Evolutionary conservation across 2,329 filamentous ascomycete species (phyloP).

Genomic region (Madurella fahalii): DNA sequence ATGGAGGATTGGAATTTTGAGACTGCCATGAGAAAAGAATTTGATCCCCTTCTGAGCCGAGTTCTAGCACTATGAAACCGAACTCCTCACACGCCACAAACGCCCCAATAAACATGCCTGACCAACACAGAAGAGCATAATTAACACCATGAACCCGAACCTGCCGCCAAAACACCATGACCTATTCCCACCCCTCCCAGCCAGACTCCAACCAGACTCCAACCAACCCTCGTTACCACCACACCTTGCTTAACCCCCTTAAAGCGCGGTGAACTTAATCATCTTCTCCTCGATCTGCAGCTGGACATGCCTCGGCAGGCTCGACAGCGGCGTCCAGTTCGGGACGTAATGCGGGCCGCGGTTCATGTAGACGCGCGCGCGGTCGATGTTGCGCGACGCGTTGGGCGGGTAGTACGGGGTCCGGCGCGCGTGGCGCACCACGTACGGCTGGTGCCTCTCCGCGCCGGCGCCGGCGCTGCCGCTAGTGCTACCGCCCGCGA

Average conservation of each 20-base stretch:
- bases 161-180: too few species aligned
- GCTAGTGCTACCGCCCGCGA: too few species aligned
- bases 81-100: too few species aligned
- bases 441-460: not conserved
- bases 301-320: constrained; percentile 20
- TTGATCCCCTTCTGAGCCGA: too few species aligned
- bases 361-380: constrained; percentile 20
- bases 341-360: constrained; percentile 20
- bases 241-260: not conserved
- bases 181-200: too few species aligned
- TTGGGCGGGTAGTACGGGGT: constrained; percentile 26
- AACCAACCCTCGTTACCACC: not conserved
- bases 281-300: constrained; percentile 20
- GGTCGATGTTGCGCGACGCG: constrained; percentile 17
- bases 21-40: too few species aligned
- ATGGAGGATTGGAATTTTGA: too few species aligned
- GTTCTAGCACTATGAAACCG: too few species aligned
- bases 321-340: constrained; percentile 24
- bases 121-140: too few species aligned
- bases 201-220: too few species aligned
- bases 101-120: too few species aligned
- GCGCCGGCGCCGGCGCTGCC: not conserved
- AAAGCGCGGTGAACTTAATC: constrained; percentile 15
- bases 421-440: constrained; percentile 11
- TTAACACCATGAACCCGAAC: too few species aligned